These are phyloP conservation scores for Ophiostoma quercus DNA, from an alignment of 2,329 filamentous ascomycete species.

Conservation along the genomic window DNA sequence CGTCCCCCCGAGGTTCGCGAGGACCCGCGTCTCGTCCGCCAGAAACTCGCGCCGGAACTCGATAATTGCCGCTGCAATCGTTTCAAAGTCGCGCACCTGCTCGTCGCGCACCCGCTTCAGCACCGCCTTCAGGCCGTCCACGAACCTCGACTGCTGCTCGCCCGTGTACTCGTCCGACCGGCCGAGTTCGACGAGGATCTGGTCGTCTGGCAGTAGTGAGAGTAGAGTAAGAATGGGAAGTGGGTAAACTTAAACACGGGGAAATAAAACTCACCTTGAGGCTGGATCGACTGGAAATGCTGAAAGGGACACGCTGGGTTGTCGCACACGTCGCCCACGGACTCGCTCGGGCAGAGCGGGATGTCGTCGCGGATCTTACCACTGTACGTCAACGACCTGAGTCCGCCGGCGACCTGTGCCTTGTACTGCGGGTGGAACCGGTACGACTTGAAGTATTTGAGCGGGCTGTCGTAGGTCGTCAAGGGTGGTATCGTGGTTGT, in stretches of 20 bases:
- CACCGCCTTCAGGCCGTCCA: constrained; percentile 55
- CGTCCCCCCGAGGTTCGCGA: constrained; percentile 41
- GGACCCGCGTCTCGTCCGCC: constrained; percentile 58
- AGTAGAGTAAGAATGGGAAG: constrained; percentile 38
- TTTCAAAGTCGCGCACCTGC: constrained; percentile 60
- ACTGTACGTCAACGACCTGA: constrained; percentile 88
- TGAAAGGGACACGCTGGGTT: constrained; percentile 68
- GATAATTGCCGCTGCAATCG: constrained; percentile 62
- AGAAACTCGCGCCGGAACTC: constrained; percentile 61
- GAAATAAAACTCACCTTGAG: constrained; percentile 66
- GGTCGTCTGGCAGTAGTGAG: constrained; percentile 54
- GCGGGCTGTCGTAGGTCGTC: constrained; percentile 71
- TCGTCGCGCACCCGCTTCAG: constrained; percentile 55
- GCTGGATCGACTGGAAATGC: constrained; percentile 69
- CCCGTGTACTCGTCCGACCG: constrained; percentile 59
- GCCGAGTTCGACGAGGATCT: constrained; percentile 67
- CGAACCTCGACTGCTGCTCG: constrained; percentile 57
- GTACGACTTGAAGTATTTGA: constrained; percentile 78
- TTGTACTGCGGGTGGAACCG: constrained; percentile 79
- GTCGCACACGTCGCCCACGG: constrained; percentile 62
- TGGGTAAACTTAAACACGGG: too few relatives aligned
- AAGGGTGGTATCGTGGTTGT: constrained; percentile 23
- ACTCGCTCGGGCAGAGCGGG: constrained; percentile 71
- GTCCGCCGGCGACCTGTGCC: constrained; percentile 65
- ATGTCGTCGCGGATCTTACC: constrained; percentile 75